Base-by-base conservation (phyloP, 2,329 filamentous ascomycete genomes). In the Scedosporium minutisporum region DNA sequence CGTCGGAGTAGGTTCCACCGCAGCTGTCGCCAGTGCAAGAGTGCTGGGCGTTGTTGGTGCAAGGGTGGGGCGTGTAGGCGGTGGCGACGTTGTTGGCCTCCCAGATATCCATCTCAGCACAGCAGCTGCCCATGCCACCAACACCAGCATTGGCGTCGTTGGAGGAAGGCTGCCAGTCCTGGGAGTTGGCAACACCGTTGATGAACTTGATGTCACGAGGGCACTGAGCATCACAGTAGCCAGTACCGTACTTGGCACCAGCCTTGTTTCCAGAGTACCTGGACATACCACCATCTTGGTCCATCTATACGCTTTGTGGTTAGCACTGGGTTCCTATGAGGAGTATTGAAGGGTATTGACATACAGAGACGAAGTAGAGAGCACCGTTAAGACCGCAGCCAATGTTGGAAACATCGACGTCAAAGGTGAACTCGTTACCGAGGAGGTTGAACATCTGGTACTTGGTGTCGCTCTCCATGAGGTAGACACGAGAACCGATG, bases 351-450 rank as follows among this genome's bases (percentile, higher is more conserved):
- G n/a, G 18, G 44, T 7, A 7, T n/a, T 48, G 16, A 14, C 44
- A 55, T 55, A 55, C 51, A 29, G 80, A 77, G 57, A 83, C 80
- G 62, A 86, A 83, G 76, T 90, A 90, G 57, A 90, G 76, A 57
- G 87, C 87, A 62, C 87, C 87, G 73, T 91, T 90, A 64, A 90
- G 75, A 64, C 88, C 88, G 69, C 88, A 91, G 64, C 83, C 82
- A 21, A 89, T 77, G 67, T 82, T 80, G 48, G 86, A 88, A 55
- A 88, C 83, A 70, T 90, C 87, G 27, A 89, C 87, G 62, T 89
- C 87, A 65, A 90, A 89, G 62, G 85, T 87, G 75, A 90, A 86
- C 73, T 90, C 87, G 69, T 87, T 81, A 74, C 84, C 85, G 62
- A 85, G 77, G 63, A 89, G 77, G 64, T 83, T 80, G 75, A 89